A percentile compares a stretch with the other conserved stretches of the same genome.
These are phyloP conservation scores for Rosa chinensis DNA, from an alignment of 306 rosid species.

Conservation along the genomic window DNA sequence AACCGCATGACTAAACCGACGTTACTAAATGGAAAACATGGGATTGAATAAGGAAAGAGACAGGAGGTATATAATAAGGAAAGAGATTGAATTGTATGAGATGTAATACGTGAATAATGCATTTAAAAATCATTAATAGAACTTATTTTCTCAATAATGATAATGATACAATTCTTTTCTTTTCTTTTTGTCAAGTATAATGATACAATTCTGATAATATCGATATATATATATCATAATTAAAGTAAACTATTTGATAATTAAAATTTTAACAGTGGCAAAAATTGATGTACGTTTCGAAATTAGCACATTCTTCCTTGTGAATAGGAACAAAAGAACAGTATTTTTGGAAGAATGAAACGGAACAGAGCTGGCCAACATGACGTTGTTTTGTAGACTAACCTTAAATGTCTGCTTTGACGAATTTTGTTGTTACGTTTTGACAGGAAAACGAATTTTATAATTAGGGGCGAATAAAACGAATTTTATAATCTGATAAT, in stretches of 20 bases:
- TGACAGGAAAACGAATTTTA: not conserved
- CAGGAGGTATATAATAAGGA: not conserved
- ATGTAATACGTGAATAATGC: no score
- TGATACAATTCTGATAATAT: no score
- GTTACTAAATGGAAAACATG: not conserved
- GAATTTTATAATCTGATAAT: not conserved
- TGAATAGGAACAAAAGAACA: conserved; percentile 10
- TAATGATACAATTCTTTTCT: no score
- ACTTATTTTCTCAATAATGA: no score
- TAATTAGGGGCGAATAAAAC: not conserved
- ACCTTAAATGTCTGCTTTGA: not conserved
- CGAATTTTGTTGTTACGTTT: not conserved
- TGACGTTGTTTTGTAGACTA: not conserved
- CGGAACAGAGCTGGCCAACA: not conserved
- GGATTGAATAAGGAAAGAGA: no score
- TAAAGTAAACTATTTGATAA: no score
- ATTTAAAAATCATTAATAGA: no score
- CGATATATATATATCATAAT: no score
- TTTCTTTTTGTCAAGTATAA: no score
- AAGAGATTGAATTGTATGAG: not conserved
- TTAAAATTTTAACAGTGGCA: no score
- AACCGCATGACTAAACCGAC: not conserved
- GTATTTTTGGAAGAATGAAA: not conserved
- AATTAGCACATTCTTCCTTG: not conserved
- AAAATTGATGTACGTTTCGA: not conserved